phyloP scores from a whole-genome alignment of 2,329 filamentous ascomycete genomes.

The Fusarium sp. region DNA sequence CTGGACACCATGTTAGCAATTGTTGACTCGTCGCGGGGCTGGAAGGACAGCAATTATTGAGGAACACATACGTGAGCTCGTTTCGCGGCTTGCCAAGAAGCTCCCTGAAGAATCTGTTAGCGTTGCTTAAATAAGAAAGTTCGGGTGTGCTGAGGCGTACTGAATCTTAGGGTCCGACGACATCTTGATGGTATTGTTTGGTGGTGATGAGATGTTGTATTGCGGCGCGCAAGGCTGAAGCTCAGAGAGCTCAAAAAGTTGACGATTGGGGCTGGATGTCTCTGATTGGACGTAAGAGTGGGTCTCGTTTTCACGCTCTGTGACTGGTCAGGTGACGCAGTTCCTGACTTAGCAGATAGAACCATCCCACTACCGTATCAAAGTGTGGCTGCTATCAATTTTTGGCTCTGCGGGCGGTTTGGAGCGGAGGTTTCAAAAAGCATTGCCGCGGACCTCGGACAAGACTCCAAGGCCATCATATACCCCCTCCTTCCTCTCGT shows the following conservation, averaged over 20 bases:
- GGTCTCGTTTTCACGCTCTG: neutral
- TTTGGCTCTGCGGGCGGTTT: conserved; percentile 43
- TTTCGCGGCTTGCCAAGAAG: conserved; percentile 88
- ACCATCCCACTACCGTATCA: conserved; percentile 16
- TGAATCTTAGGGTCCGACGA: conserved; percentile 78
- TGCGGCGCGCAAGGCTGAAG: conserved; percentile 52
- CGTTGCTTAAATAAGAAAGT: neutral
- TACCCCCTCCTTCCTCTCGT: conserved; percentile 41
- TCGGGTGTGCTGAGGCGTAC: conserved; percentile 58
- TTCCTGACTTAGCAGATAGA: conserved; percentile 9
- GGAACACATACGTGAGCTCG: conserved; percentile 82
- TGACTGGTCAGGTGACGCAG: conserved; percentile 40
- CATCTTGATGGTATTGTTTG: conserved; percentile 57
- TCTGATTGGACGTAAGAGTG: conserved; percentile 47
- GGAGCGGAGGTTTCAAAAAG: conserved; percentile 49
- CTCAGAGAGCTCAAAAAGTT: conserved; percentile 51
- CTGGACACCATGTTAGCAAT: conserved; percentile 58
- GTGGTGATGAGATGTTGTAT: conserved; percentile 34
- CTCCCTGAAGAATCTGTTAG: conserved; percentile 69
- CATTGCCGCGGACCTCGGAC: conserved; percentile 48
- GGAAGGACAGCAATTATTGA: conserved; percentile 20
- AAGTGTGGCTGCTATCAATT: conserved; percentile 44
- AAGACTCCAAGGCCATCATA: conserved; percentile 29
- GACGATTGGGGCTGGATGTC: conserved; percentile 21
- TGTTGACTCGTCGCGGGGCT: conserved; percentile 31